phyloP scores from a whole-genome alignment of 1,139 yeast genomes.

The Debaryomycetaceae sp. region DNA sequence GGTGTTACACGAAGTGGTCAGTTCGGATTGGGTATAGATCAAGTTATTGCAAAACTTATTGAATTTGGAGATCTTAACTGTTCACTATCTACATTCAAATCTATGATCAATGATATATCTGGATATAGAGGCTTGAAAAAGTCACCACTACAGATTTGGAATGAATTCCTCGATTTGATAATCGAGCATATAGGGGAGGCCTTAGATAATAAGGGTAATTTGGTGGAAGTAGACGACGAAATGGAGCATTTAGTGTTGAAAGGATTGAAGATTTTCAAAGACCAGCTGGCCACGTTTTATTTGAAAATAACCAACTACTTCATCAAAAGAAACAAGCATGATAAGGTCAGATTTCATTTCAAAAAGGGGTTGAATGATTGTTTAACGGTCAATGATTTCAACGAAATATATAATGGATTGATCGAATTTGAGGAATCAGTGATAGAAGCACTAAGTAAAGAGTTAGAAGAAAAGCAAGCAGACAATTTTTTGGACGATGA shows the following conservation, averaged over 20 bases:
- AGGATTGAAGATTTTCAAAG: conserved; percentile 53
- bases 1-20: conserved; percentile 4
- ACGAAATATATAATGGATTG: conserved; percentile 60
- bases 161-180: conserved; percentile 46
- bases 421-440: conserved; percentile 59
- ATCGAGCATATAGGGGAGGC: conserved; percentile 11
- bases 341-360: conserved; percentile 46
- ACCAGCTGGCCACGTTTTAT: conserved; percentile 53
- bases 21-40: conserved; percentile 10
- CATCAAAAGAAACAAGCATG: conserved; percentile 29
- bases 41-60: conserved; percentile 20
- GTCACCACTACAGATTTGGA: conserved; percentile 30
- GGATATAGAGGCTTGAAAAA: conserved; percentile 13
- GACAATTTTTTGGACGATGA: conserved; percentile 20
- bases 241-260: conserved; percentile 25
- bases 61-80: conserved; percentile 19
- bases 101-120: conserved; percentile 10
- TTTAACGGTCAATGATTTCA: conserved; percentile 59
- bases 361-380: conserved; percentile 48
- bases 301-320: conserved; percentile 51
- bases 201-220: not conserved
- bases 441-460: conserved; percentile 34
- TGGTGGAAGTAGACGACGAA: conserved; percentile 19
- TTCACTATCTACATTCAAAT: conserved; percentile 15
- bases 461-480: conserved; percentile 15